Evolutionary conservation across 1,284 basidiomycete genomes (phyloP).

Genomic region (Hemileia vastatrix): DNA sequence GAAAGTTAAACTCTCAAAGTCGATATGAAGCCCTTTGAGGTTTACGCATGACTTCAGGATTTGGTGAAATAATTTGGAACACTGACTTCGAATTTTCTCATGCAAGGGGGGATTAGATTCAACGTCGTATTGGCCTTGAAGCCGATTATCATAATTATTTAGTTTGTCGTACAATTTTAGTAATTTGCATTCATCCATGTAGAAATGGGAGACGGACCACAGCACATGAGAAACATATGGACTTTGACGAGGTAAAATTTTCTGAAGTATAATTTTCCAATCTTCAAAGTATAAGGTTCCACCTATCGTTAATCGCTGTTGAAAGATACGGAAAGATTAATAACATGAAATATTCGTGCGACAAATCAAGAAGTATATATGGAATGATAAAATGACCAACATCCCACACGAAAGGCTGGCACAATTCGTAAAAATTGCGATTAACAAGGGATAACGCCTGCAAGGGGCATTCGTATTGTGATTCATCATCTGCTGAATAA

Average conservation of each 20-base stretch:
- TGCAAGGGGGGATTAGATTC: too few species aligned
- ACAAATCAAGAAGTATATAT: neutral
- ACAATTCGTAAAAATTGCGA: constrained; percentile 12
- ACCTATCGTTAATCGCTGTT: neutral
- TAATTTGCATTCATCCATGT: constrained; percentile 2
- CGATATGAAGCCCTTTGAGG: neutral
- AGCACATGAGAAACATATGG: neutral
- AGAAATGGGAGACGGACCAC: neutral
- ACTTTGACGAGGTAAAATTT: neutral
- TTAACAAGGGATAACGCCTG: constrained; percentile 1
- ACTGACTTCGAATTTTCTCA: too few species aligned
- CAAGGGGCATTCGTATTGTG: too few species aligned
- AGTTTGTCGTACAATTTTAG: neutral
- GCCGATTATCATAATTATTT: neutral
- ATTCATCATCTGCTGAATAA: too few species aligned
- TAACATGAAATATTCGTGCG: too few species aligned
- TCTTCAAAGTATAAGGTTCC: neutral
- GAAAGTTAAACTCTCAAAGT: constrained; percentile 1
- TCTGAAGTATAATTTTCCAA: neutral
- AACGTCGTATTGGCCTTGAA: too few species aligned
- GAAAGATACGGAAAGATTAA: neutral
- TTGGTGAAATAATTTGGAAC: neutral
- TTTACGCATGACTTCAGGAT: constrained; percentile 4
- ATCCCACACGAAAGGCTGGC: constrained; percentile 14
- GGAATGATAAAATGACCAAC: neutral